Conservation (phyloP, 345 rosid genomes). For the Salix purpurea region DNA sequence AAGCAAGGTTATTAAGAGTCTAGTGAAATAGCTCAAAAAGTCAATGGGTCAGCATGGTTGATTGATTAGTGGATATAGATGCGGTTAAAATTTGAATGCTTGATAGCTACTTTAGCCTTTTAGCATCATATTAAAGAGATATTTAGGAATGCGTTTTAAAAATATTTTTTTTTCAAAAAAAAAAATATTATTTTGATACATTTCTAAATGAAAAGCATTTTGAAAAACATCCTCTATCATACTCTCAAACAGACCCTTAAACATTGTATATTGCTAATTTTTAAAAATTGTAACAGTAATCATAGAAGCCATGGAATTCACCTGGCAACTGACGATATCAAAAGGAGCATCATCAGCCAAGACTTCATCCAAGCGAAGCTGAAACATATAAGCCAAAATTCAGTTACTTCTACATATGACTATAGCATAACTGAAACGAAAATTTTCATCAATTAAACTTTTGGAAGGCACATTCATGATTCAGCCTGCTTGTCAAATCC, state of each 20-base stretch:
- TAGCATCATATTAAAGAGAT: background rate
- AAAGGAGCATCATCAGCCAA: conserved; percentile 91
- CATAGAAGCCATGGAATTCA: conserved; percentile 19
- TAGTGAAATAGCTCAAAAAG: background rate
- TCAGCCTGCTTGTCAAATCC: background rate
- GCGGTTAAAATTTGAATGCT: background rate
- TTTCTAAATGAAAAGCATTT: too few species aligned
- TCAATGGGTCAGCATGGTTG: background rate
- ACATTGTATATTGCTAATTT: background rate
- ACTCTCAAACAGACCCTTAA: too few species aligned
- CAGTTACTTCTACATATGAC: background rate
- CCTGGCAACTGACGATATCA: conserved; percentile 98
- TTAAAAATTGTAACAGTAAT: background rate
- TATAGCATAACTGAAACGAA: background rate
- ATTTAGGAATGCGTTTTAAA: too few species aligned
- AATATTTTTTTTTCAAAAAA: too few species aligned
- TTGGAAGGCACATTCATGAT: background rate
- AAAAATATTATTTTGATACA: too few species aligned
- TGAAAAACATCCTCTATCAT: too few species aligned
- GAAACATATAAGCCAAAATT: conserved; percentile 17
- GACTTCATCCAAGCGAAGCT: conserved; percentile 82
- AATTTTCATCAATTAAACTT: background rate
- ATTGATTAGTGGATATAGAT: background rate
- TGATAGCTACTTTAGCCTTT: background rate
- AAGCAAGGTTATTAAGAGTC: background rate